These are phyloP conservation scores for Aspergillus sp. DNA, from an alignment of 2,329 filamentous ascomycete genomes.

Conservation along the genomic window DNA sequence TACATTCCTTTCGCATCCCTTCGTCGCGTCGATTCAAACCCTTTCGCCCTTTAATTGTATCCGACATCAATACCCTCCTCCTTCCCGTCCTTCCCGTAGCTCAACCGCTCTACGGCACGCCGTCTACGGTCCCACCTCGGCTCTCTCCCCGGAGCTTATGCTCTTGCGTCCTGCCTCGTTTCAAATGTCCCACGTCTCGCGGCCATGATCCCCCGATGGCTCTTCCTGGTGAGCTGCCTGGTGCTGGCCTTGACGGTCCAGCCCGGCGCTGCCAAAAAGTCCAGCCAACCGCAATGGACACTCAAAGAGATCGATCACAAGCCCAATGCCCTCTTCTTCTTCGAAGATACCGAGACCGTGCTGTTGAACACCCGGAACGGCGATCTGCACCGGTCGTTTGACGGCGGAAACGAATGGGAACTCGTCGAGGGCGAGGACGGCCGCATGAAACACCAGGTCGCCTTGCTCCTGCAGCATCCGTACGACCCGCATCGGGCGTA, in stretches of 20 bases:
- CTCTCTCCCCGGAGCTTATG: neutral
- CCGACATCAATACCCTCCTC: neutral
- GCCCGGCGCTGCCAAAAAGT: slow-evolving; percentile 50
- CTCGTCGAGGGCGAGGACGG: slow-evolving; percentile 62
- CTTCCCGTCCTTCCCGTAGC: neutral
- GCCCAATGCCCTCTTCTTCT: slow-evolving; percentile 77
- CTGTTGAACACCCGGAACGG: slow-evolving; percentile 66
- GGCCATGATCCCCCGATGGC: slow-evolving; percentile 42
- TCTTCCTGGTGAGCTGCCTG: slow-evolving; percentile 51
- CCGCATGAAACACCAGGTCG: slow-evolving; percentile 46
- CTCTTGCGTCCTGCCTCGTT: slow-evolving; percentile 3
- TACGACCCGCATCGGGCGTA: slow-evolving; percentile 78
- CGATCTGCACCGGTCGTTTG: slow-evolving; percentile 72
- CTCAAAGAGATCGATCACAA: slow-evolving; percentile 64
- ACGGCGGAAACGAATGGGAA: slow-evolving; percentile 79
- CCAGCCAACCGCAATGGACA: slow-evolving; percentile 64
- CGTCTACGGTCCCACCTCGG: neutral
- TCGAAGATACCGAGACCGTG: slow-evolving; percentile 81
- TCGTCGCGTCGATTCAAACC: neutral
- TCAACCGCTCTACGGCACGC: neutral
- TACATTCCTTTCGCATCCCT: neutral
- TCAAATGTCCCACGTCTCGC: slow-evolving; percentile 30
- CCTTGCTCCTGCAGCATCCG: slow-evolving; percentile 71
- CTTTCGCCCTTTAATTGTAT: neutral
- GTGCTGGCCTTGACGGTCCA: slow-evolving; percentile 50